Evolutionary conservation across 768 basidiomycete genomes (phyloP), one percentile per base, ranked within the genome.

Genomic region (Podaxis pistillaris): DNA sequence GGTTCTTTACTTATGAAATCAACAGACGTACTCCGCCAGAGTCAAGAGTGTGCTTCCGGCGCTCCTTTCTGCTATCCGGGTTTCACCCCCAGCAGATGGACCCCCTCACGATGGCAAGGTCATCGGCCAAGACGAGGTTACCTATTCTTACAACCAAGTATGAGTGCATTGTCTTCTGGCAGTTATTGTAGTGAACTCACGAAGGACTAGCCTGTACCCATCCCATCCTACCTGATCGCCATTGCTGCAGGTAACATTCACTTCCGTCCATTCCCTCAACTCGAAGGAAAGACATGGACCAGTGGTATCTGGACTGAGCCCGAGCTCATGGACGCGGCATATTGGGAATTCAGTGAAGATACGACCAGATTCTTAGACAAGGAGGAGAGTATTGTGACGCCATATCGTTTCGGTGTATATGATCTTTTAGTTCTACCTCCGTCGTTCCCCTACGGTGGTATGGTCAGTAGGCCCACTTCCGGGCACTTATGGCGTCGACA

Each of bases 231-330:
- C 71, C 79, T 98, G n/a, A 81, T 98, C 54, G 96, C 96, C 2
- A 89, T 98, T 58, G 96, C 96, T 0, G 82, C 85, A 0, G 96
- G 95, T 0, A 89, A 96, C 70, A 75, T 97, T 2, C 81, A 78
- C 22, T 96, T 95, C 74, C 84, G 79, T 11, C 69, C 85, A 0
- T 93, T 95, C 71, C 75, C 82, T 2, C 74, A 77, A 36, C 74
- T 82, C 9, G 73, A 83, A 38, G 90, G 87, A 17, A 88, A 84
- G 66, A 69, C 78, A n/a, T 94, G 96, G 92, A 87, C 76, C 15
- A 87, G 81, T 13, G 96, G 96, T 1, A 83, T 95, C 4, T 98
- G 96, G 96, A 87, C 94, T 1, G 94, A 98, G 75, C 94, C 94
- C 0, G 86, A 89, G 67, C 72, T 89, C 33, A 83, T 97, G 63